phyloP scores from a whole-genome alignment of 805 yeast species.

The Candida xiaguanensis region DNA sequence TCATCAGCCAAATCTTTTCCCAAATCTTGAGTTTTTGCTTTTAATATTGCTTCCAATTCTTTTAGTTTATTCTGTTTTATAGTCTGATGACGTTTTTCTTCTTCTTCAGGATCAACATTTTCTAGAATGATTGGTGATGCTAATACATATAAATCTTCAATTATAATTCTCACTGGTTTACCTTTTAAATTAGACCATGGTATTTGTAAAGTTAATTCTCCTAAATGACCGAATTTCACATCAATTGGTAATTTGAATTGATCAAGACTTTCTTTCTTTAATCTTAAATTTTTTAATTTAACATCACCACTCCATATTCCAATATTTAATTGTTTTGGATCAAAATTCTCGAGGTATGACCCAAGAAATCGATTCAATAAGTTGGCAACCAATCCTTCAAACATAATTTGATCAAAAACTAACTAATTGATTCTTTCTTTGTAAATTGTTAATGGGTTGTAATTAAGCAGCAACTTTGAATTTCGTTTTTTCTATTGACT shows the following conservation, averaged over 20 bases:
- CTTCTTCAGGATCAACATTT: slow-evolving; percentile 54
- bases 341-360: slow-evolving; percentile 87
- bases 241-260: slow-evolving; percentile 80
- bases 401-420: too few relatives aligned
- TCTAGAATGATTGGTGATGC: slow-evolving; percentile 69
- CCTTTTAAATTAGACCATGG: slow-evolving; percentile 96
- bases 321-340: slow-evolving; percentile 88
- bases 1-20: slow-evolving; percentile 52
- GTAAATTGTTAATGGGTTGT: neutral
- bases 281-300: slow-evolving; percentile 67
- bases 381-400: slow-evolving; percentile 64
- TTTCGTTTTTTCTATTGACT: neutral
- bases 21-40: slow-evolving; percentile 32
- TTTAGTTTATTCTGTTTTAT: slow-evolving; percentile 65
- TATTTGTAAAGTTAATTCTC: slow-evolving; percentile 82
- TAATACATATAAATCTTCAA: slow-evolving; percentile 81
- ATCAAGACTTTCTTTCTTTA: slow-evolving; percentile 88
- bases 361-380: slow-evolving; percentile 62
- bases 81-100: slow-evolving; percentile 55
- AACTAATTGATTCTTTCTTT: too few relatives aligned
- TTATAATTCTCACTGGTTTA: slow-evolving; percentile 83
- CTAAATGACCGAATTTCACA: slow-evolving; percentile 85
- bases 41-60: slow-evolving; percentile 61
- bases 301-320: slow-evolving; percentile 99
- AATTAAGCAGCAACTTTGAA: neutral